Percentiles rank a stretch among this genome's conserved stretches.
phyloP scores from a whole-genome alignment of 2,329 filamentous ascomycete species.

The Fusarium siculi region DNA sequence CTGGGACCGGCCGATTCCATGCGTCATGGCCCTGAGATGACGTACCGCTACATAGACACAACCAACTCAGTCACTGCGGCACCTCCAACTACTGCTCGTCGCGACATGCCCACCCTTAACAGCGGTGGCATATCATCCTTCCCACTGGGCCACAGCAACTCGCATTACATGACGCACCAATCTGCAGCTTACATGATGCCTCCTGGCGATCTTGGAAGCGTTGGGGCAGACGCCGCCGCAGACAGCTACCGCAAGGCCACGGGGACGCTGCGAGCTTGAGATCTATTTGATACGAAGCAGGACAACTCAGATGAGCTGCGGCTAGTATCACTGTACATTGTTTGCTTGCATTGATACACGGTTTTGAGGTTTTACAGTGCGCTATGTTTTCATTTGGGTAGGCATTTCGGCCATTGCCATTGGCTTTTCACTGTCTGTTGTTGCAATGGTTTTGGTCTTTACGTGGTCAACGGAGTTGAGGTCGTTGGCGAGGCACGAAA shows the following conservation, averaged over 20 bases:
- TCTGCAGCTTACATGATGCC: constrained; percentile 36
- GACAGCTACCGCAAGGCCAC: constrained; percentile 37
- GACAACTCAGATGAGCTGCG: background rate
- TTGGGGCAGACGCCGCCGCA: constrained; percentile 4
- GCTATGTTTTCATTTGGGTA: constrained; percentile 1
- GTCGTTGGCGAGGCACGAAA: constrained; percentile 8
- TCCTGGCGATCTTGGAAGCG: constrained; percentile 21
- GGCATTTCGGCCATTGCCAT: background rate
- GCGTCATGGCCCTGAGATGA: constrained; percentile 37
- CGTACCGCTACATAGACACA: constrained; percentile 48
- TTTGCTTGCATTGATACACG: constrained; percentile 3
- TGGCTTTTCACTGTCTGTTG: background rate
- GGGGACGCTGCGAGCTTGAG: constrained; percentile 27
- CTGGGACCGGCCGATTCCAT: constrained; percentile 22
- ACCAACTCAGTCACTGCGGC: constrained; percentile 33
- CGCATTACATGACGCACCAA: constrained; percentile 23
- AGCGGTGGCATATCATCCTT: constrained; percentile 13
- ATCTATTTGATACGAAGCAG: background rate
- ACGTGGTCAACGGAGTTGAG: background rate
- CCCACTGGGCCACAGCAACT: constrained; percentile 17
- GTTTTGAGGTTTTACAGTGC: constrained; percentile 5
- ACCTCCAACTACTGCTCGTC: constrained; percentile 16
- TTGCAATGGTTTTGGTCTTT: background rate
- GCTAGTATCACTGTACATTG: constrained; percentile 2
- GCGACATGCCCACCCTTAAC: constrained; percentile 25